These are phyloP conservation scores for Globisporangium carolinianum DNA, from an alignment of 352 stramenopile genomes.

Conservation along the genomic window DNA sequence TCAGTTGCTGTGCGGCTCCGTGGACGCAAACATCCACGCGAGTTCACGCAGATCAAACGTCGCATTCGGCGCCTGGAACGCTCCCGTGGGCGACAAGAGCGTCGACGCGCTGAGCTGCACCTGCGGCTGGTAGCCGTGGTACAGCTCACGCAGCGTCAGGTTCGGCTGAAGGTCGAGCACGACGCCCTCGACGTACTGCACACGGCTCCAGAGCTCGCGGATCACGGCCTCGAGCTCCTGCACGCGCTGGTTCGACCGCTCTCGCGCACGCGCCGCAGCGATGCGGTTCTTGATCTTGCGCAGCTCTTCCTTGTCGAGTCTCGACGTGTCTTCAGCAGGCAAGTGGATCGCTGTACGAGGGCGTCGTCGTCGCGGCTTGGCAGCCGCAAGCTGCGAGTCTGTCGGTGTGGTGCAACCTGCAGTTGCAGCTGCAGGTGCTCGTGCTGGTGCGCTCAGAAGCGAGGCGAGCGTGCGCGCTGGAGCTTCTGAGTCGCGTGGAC, in stretches of 20 bases:
- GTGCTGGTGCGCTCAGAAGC: neutral
- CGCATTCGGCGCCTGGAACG: slow-evolving; percentile 11
- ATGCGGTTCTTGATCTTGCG: slow-evolving; percentile 70
- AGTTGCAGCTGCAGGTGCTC: neutral
- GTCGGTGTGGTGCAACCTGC: neutral
- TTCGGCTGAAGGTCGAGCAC: slow-evolving; percentile 28
- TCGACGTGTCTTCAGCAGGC: slow-evolving; percentile 26
- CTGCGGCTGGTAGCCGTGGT: slow-evolving; percentile 42
- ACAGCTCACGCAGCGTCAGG: slow-evolving; percentile 27
- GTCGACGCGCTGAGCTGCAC: slow-evolving; percentile 13
- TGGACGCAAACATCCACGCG: slow-evolving; percentile 9
- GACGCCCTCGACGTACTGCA: slow-evolving; percentile 52
- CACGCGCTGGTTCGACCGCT: slow-evolving; percentile 44
- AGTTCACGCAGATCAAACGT: slow-evolving; percentile 13
- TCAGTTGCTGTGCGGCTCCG: slow-evolving; percentile 8
- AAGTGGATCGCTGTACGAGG: slow-evolving; percentile 45
- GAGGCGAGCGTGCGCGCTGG: neutral
- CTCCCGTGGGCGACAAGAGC: slow-evolving; percentile 2
- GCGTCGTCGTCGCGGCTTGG: slow-evolving; percentile 20
- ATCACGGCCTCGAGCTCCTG: slow-evolving; percentile 43
- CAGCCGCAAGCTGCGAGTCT: neutral
- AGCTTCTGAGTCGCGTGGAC: neutral
- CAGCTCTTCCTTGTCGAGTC: slow-evolving; percentile 41
- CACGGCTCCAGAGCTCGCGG: slow-evolving; percentile 43
- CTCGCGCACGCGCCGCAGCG: slow-evolving; percentile 43